Evolutionary conservation across 768 basidiomycete species (phyloP).

Genomic region (Ramaria sp.): DNA sequence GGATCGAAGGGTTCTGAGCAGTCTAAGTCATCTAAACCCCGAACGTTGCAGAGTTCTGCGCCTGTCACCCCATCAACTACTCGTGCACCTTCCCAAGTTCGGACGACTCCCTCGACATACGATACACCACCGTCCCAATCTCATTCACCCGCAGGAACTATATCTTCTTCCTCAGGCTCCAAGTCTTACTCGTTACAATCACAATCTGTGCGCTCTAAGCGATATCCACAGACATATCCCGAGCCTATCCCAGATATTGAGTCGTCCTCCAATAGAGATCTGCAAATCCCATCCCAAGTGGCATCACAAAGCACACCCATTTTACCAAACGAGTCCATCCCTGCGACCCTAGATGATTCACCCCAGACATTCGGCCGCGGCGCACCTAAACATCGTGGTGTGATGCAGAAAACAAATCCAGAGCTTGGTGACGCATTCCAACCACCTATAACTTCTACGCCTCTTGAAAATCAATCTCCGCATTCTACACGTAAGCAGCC

Average conservation of each 20-base stretch:
- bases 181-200: not conserved
- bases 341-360: not conserved
- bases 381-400: not conserved
- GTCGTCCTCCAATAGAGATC: not conserved
- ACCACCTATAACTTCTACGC: constrained; percentile 3
- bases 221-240: not conserved
- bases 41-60: not conserved
- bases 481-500: not conserved
- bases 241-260: constrained; percentile 1
- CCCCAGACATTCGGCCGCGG: not conserved
- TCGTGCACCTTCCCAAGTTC: not conserved
- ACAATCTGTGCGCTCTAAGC: not conserved
- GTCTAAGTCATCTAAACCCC: not conserved
- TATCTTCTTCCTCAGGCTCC: constrained; percentile 1
- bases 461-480: not conserved
- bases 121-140: not conserved
- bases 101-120: not conserved
- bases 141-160: not conserved
- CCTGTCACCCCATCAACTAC: constrained; percentile 1
- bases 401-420: not conserved
- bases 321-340: not conserved
- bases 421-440: not conserved
- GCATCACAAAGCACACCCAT: not conserved
- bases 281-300: not conserved
- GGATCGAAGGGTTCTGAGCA: not conserved